phyloP scores from a whole-genome alignment of 257 asterid species.

The Lycium ferocissimum region DNA sequence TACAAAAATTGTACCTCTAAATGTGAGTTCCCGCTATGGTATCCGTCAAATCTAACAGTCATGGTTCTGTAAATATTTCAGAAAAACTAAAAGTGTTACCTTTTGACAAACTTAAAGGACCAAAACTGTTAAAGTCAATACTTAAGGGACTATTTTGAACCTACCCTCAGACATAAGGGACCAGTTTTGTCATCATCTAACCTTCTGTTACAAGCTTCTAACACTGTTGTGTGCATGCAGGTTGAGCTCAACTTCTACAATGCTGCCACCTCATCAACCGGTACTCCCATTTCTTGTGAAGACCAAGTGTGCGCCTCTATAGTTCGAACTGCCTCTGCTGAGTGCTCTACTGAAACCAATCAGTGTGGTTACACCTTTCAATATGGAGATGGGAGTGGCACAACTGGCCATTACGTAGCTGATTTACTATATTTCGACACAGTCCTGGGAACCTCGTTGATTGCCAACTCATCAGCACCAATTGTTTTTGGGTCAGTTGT shows the following conservation, averaged over 20 bases:
- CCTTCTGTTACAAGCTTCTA: neutral
- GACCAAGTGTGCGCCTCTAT: slow-evolving; percentile 65
- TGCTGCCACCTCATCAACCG: slow-evolving; percentile 69
- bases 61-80: no score
- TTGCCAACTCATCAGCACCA: slow-evolving; percentile 86
- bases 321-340: slow-evolving; percentile 40
- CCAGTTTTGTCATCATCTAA: neutral
- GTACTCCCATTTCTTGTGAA: slow-evolving; percentile 74
- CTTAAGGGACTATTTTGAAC: no score
- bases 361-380: slow-evolving; percentile 81
- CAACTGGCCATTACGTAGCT: slow-evolving; percentile 77
- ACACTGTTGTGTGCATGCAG: slow-evolving; percentile 47
- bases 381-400: slow-evolving; percentile 95
- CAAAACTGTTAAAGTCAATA: no score
- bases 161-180: no score
- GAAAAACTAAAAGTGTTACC: no score
- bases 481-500: slow-evolving; percentile 81
- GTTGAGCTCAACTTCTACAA: slow-evolving; percentile 79
- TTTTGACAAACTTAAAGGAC: no score
- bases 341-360: slow-evolving; percentile 66
- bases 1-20: no score
- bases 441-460: slow-evolving; percentile 65
- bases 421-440: slow-evolving; percentile 79
- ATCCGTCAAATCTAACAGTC: no score
- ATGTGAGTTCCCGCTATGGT: no score